Base-by-base conservation (phyloP, 2,329 filamentous ascomycete genomes). In the Magnaporthiopsis rhizophila region DNA sequence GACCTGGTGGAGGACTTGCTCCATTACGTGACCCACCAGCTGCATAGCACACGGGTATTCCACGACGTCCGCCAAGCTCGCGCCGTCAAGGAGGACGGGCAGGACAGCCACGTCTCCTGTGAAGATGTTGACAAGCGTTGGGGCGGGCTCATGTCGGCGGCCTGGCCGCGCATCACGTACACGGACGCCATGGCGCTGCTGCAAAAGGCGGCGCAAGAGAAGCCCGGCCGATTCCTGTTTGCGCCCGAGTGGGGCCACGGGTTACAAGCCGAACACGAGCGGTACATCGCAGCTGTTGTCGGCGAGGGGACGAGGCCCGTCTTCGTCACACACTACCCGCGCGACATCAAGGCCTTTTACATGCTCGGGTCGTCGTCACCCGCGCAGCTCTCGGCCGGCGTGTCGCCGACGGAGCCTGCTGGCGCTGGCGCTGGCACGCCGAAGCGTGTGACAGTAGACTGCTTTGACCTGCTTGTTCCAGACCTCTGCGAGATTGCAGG, bases 241-340 rank as follows among this genome's bases (percentile, higher is more conserved):
- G 77, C 80, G 60, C 91, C 92, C 4, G 45, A 34, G 3, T 95
- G 92, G 87, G 85, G 87, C 45, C 79, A 81, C 34, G 90, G 90
- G 26, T 82, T 99, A 36, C 91, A 95, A 71, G 89, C 93, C 1
- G 94, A 98, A 74, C 95, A 99, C 77, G 95, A 99, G 77, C 91
- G 87, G 73, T 97, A 88, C 74, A 83, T 99, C 64, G 92, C 95
- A 61, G 81, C 85, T 63, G 67, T 75, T 62, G 76, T 79, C n/a
- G 77, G 77, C 60, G 76, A 79, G 36, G 78, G 78, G 57, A 75
- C 74, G 68, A 78, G 83, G 61, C 95, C 95, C 9, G 82, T 98
- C 59, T 98, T 98, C 73, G 87, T 99, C 68, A 98, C 93, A 18
- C 83, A 97, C 74, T 99, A 97, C 73, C 95, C 95, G n/a, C 86